Percentiles rank a stretch among this genome's conserved stretches.
Evolutionary conservation across 129 eudicot genomes (phyloP).

Genomic region (Oenanthe sinensis): DNA sequence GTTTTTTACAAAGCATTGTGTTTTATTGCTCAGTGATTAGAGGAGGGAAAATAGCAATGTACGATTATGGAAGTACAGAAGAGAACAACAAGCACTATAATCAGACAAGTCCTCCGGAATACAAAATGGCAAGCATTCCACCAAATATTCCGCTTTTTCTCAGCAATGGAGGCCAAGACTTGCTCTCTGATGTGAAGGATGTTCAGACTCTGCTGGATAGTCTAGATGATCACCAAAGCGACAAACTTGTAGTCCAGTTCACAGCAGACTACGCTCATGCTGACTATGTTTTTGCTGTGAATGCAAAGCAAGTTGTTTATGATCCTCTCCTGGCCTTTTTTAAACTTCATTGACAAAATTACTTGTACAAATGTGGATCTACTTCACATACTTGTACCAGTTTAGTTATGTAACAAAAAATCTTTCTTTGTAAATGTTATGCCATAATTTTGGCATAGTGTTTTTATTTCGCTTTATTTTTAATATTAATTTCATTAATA

Average conservation of each 20-base stretch:
- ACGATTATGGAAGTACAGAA: constrained; percentile 44
- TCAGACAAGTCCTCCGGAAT: constrained; percentile 55
- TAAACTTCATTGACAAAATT: constrained; percentile 14
- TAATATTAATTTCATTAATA: too few relatives aligned
- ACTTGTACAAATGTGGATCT: background rate
- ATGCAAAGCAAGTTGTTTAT: constrained; percentile 71
- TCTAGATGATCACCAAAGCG: constrained; percentile 39
- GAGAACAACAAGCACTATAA: constrained; percentile 57
- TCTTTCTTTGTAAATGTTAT: too few relatives aligned
- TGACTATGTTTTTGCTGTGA: constrained; percentile 56
- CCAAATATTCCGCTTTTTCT: constrained; percentile 59
- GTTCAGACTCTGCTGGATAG: constrained; percentile 43
- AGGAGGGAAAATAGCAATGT: constrained; percentile 62
- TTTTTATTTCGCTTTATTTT: too few relatives aligned
- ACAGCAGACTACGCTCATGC: constrained; percentile 67
- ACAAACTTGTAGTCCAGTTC: constrained; percentile 41
- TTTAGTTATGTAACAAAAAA: too few relatives aligned
- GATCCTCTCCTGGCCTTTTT: constrained; percentile 61
- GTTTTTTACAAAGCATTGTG: background rate
- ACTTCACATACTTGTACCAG: too few relatives aligned
- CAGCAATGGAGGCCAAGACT: constrained; percentile 65
- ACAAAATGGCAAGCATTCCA: constrained; percentile 64
- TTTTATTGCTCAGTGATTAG: constrained; percentile 43
- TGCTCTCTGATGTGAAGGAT: constrained; percentile 59
- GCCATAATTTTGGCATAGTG: too few relatives aligned